phyloP scores from a whole-genome alignment of 257 asterid genomes.

The Datura wrightii region DNA sequence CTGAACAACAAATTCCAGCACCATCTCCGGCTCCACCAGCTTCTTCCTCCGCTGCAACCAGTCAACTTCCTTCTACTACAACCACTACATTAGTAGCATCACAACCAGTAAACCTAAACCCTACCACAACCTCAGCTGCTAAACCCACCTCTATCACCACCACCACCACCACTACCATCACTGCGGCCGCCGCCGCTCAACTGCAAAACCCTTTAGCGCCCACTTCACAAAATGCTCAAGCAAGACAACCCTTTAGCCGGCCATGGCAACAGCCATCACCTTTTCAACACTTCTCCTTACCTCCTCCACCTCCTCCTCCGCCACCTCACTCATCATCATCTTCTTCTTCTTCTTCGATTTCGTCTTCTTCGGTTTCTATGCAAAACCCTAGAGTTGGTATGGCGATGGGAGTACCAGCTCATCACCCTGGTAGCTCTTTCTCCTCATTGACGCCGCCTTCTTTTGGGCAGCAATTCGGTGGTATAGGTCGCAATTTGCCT shows the following conservation, averaged over 20 bases:
- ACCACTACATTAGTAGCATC: conserved; percentile 35
- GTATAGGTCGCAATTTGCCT: conserved; percentile 43
- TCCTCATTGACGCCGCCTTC: conserved; percentile 65
- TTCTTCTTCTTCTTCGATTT: conserved; percentile 24
- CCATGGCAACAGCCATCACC: conserved; percentile 66
- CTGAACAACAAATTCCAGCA: conserved; percentile 45
- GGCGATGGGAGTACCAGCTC: conserved; percentile 89
- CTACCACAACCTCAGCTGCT: conserved; percentile 42
- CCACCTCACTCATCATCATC: conserved; percentile 50
- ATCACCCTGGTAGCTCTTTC: conserved; percentile 62
- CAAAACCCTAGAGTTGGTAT: conserved; percentile 56
- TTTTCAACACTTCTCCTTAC: conserved; percentile 64
- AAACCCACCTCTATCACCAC: conserved; percentile 34
- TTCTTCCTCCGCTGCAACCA: neutral
- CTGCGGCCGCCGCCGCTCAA: conserved; percentile 40
- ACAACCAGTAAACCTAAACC: conserved; percentile 21
- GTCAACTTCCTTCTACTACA: conserved; percentile 34
- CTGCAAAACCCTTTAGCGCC: conserved; percentile 41
- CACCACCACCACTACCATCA: conserved; percentile 34
- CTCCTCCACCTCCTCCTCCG: conserved; percentile 63
- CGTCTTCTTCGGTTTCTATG: conserved; percentile 33
- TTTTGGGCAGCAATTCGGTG: conserved; percentile 60
- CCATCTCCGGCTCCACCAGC: conserved; percentile 32
- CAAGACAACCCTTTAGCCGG: conserved; percentile 48
- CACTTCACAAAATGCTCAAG: conserved; percentile 39